Base-by-base conservation (phyloP, 768 basidiomycete genomes). In the Boletus rufocinnamomeus region DNA sequence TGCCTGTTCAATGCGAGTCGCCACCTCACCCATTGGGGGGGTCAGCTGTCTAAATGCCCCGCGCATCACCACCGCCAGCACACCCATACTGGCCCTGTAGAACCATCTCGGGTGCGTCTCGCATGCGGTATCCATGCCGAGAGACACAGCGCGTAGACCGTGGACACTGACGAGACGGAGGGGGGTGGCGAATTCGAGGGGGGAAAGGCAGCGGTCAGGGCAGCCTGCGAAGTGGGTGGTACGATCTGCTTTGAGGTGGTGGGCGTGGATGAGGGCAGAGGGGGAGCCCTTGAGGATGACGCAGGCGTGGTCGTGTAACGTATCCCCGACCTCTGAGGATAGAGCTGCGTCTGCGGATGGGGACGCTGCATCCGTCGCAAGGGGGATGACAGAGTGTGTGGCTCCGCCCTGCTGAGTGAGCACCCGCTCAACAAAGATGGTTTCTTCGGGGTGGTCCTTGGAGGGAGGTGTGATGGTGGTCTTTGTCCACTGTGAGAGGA, bases 41-140 rank as follows among this genome's bases (percentile, higher is more conserved):
- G 35, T 35, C 43, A 56, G 3, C 1, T 44, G 46, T 10, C 48
- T 40, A 46, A 38, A 45, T 1, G 51, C 32, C 0, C 50, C 44
- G 2, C 38, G 55, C 44, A 62, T 57, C 4, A 61, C 45, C 8
- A 2, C 7, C 6, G 52, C 28, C 23, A 57, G 41, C 7, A 40
- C 50, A 16, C 21, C 23, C 38, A 62, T 4, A 10, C 43, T 47
- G 13, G 62, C 56, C 28, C 60, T 50, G 21, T 48, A 45, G 19
- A 63, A 63, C 62, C 60, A 63, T 19, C 34, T 49, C 7, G 62
- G 41, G 27, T 62, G 58, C 13, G 62, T 54, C 34, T 61, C 60
- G 30, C 62, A 63, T 10, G 48, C 59, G 1, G 61, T 56, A 13
- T 63, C 56, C 32, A 57, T 21, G 2, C 56, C 55, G 10, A 58